Evolutionary conservation across 371 early-diverging fungal species (phyloP), one percentile per base, ranked within the genome.

Genomic region (Mortierella sp.): DNA sequence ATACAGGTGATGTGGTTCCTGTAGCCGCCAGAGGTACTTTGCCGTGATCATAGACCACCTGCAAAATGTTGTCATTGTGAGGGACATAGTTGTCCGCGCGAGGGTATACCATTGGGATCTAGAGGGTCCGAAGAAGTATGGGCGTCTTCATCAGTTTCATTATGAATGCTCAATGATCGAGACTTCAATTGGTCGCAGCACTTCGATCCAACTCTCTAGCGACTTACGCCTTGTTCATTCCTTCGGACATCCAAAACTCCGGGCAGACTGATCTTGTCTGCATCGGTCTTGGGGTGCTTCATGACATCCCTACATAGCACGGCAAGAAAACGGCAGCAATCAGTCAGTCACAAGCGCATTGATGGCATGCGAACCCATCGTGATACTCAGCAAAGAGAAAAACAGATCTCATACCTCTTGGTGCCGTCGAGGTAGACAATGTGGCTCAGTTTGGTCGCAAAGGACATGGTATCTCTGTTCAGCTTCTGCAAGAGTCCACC

Each of bases 401-500:
- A 28, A 50, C 24, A 5, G 34, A 19, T 37, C 24, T n/a, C 0
- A 57, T 82, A 91, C 85, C 94, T 83, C 50, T 78, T 77, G 19
- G 80, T 80, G 16, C 94, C 95, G 82, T 94, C 93, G 13, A 50
- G 75, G 74, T 95, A 91, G 5, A 88, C 88, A 64, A 96, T 89
- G 53, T 91, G 88, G 72, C 86, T 89, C 48, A 97, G 88, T 88
- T 97, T 97, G 34, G 95, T 92, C 1, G 97, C 97, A 89, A 96
- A 95, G 67, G 92, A 92, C 95, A 96, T 92, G 1, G 95, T 95
- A 80, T 97, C 97, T 14, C 97, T 90, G 87, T 96, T 93, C 55
- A 96, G 82, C 87, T 95, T 95, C 80, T 96, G 90, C 69, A 95
- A 82, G 54, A 96, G 83, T 2, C 94, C 95, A 67, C 93, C 95